Conservation (phyloP, 2,329 filamentous ascomycete species). For the Zalaria sp. region DNA sequence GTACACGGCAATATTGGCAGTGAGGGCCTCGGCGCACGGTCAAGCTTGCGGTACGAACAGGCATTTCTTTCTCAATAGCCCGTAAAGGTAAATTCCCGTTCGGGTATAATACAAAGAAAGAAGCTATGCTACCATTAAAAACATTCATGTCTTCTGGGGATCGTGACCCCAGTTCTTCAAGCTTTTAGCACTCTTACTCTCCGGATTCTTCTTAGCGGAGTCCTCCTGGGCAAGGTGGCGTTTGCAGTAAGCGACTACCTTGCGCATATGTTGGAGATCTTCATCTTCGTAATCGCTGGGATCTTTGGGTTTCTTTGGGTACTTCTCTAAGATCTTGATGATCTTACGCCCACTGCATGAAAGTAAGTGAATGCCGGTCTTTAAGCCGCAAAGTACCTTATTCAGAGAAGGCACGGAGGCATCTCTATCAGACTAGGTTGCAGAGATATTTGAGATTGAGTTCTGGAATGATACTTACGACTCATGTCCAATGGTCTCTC, state of each 20-base stretch:
- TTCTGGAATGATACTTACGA: conserved; percentile 19
- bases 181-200: conserved; percentile 42
- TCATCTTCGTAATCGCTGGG: conserved; percentile 42
- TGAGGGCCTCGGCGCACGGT: too few relatives aligned
- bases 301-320: conserved; percentile 37
- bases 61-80: too few relatives aligned
- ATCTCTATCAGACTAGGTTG: not conserved
- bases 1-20: too few relatives aligned
- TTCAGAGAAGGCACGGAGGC: too few relatives aligned
- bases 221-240: conserved; percentile 52
- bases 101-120: too few relatives aligned
- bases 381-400: too few relatives aligned
- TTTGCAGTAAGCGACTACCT: conserved; percentile 51
- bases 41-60: too few relatives aligned
- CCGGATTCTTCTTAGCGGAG: conserved; percentile 40
- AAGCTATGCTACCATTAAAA: too few relatives aligned
- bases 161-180: conserved; percentile 45
- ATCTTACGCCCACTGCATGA: conserved; percentile 45
- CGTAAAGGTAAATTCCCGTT: too few relatives aligned
- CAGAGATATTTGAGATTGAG: too few relatives aligned
- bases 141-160: conserved; percentile 12
- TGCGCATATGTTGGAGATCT: conserved; percentile 34
- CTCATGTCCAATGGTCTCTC: conserved; percentile 45
- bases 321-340: conserved; percentile 47
- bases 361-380: too few relatives aligned